A percentile compares a stretch with the other conserved stretches of the same genome.
These are phyloP conservation scores for Alternaria dauci DNA, from an alignment of 2,329 filamentous ascomycete genomes.

Conservation along the genomic window DNA sequence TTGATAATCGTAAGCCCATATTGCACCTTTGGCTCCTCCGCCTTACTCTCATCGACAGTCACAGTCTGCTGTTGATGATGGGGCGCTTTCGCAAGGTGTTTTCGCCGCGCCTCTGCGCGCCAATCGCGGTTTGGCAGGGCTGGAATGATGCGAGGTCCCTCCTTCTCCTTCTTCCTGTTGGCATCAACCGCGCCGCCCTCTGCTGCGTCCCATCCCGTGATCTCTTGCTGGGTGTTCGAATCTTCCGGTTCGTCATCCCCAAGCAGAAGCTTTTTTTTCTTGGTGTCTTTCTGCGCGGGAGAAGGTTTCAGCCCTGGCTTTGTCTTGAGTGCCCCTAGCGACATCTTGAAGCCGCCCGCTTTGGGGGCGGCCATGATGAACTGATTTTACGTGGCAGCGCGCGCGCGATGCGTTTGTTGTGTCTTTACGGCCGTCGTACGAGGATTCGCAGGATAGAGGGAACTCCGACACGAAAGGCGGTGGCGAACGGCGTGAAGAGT, in stretches of 20 bases:
- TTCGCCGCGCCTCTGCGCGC: slow-evolving; percentile 62
- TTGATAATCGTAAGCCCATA: slow-evolving; percentile 64
- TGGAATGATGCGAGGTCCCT: slow-evolving; percentile 65
- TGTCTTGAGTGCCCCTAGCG: slow-evolving; percentile 40
- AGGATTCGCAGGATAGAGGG: background rate
- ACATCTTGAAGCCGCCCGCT: slow-evolving; percentile 48
- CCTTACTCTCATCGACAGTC: slow-evolving; percentile 41
- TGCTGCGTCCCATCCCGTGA: slow-evolving; percentile 63
- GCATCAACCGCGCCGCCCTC: slow-evolving; percentile 59
- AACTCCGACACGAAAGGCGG: background rate
- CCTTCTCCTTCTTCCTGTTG: slow-evolving; percentile 48
- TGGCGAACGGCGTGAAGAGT: background rate
- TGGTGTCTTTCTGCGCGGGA: slow-evolving; percentile 26
- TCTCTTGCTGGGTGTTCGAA: slow-evolving; percentile 48
- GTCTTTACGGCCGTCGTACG: background rate
- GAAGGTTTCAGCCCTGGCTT: slow-evolving; percentile 39
- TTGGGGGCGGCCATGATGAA: slow-evolving; percentile 46
- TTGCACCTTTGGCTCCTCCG: slow-evolving; percentile 52
- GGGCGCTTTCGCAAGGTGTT: slow-evolving; percentile 67
- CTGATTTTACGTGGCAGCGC: slow-evolving; percentile 14
- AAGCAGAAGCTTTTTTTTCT: slow-evolving; percentile 39
- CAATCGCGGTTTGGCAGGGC: slow-evolving; percentile 69
- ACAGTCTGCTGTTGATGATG: slow-evolving; percentile 55
- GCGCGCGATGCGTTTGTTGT: slow-evolving; percentile 4
- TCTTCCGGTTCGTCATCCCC: slow-evolving; percentile 46